Conservation (phyloP, 139 green algal species). For the Eudorina sp. region DNA sequence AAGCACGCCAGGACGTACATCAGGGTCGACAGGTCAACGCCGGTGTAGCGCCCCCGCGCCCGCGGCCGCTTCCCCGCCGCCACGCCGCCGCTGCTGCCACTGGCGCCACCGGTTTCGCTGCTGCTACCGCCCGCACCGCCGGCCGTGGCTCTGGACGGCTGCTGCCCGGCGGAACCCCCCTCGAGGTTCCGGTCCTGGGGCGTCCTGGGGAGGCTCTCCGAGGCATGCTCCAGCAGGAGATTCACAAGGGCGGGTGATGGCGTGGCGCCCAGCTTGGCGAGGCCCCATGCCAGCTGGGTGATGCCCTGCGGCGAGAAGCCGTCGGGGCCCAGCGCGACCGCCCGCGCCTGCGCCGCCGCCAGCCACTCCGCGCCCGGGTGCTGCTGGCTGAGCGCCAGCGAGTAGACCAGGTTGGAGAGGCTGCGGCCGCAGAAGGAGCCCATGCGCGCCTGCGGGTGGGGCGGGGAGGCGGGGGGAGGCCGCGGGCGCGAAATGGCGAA, state of each 20-base stretch:
- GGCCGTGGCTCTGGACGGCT: neutral
- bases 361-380: slow-evolving; percentile 42
- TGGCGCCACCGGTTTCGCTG: neutral
- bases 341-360: slow-evolving; percentile 17
- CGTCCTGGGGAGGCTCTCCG: neutral
- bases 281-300: slow-evolving; percentile 27
- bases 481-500: too few relatives aligned
- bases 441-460: neutral
- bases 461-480: neutral
- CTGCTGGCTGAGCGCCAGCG: slow-evolving; percentile 36
- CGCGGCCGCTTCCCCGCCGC: neutral
- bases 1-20: slow-evolving; percentile 12
- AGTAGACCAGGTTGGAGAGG: slow-evolving; percentile 39
- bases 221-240: neutral
- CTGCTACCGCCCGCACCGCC: neutral
- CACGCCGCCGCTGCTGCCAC: neutral
- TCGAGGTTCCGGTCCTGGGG: neutral
- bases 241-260: neutral
- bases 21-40: slow-evolving; percentile 1
- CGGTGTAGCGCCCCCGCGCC: neutral
- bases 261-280: slow-evolving; percentile 5
- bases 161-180: neutral
- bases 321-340: slow-evolving; percentile 9
- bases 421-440: neutral
- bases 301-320: slow-evolving; percentile 41